Base-by-base conservation (phyloP, 352 stramenopile species). In the Pythium vanterpoolii region DNA sequence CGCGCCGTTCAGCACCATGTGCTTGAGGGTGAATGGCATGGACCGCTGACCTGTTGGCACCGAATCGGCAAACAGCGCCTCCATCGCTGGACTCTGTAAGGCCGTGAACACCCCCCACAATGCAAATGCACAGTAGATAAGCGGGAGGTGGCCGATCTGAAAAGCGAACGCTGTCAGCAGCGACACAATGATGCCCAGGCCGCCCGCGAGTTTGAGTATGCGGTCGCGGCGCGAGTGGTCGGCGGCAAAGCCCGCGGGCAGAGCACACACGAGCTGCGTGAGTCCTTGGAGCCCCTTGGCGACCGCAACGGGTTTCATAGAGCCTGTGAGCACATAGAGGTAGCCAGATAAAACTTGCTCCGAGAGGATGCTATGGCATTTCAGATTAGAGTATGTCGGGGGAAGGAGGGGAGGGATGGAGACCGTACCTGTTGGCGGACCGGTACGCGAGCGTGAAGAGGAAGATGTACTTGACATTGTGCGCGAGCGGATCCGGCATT, bases 1-100 rank as follows among this genome's bases (percentile, higher is more conserved):
- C 30, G 78, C 71, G 0, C 64, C 31, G 53, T 89, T 89, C 24
- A 73, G 71, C 30, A 93, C 67, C 18, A 83, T 64, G 54, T 86
- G 74, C 56, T 90, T 87, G 43, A 90, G 57, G 16, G 73, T 96
- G 68, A 96, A 96, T 18, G 81, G 86, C 9, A 79, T 66, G 2
- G 80, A 92, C 30, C 88, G 68, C 56, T 88, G 68, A 0, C 83
- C 81, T 2, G 75, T 43, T 8, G 79, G 77, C 28, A 96, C 74
- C 0, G 86, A 95, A 60, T 96, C 88, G 8, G 86, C 84, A 47
- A 96, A 95, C 0, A 96, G 60, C 2, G 89, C 87, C 42, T 95
- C 83, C 52, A 88, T 70, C 0, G 83, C 73, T 3, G 88, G 86
- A 57, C 82, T 83, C 33, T 89, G 77, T 42, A 95, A 74, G 5